phyloP scores from a whole-genome alignment of 495 filamentous ascomycete genomes.

The Evansstolkia leycettana region DNA sequence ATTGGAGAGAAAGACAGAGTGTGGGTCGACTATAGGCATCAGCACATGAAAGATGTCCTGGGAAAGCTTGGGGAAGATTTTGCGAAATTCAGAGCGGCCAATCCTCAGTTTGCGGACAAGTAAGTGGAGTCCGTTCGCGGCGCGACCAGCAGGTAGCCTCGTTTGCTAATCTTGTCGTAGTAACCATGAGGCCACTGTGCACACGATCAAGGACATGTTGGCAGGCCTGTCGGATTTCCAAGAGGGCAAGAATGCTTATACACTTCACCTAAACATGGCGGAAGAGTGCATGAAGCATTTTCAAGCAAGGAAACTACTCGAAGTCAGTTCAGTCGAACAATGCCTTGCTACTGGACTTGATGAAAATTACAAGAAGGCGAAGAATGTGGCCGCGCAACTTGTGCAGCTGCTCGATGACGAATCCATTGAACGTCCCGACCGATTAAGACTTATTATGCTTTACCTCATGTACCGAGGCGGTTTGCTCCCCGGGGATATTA shows the following conservation, averaged over 20 bases:
- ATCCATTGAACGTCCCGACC: conserved; percentile 51
- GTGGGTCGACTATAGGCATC: conserved; percentile 86
- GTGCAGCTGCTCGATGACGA: conserved; percentile 80
- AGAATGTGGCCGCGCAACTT: conserved; percentile 73
- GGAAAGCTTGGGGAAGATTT: conserved; percentile 89
- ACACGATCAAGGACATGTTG: conserved; percentile 94
- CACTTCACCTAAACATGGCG: conserved; percentile 93
- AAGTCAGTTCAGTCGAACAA: conserved; percentile 78
- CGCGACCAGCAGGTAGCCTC: too few species aligned
- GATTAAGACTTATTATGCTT: conserved; percentile 70
- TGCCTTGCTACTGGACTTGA: conserved; percentile 84
- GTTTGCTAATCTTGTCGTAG: conserved; percentile 12
- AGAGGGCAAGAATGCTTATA: conserved; percentile 88
- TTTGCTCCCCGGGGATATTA: conserved; percentile 73
- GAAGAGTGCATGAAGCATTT: conserved; percentile 94
- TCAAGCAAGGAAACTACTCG: conserved; percentile 67
- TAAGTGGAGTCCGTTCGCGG: conserved; percentile 14
- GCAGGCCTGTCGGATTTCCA: conserved; percentile 90
- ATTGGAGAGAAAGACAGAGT: conserved; percentile 81
- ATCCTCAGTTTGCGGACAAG: conserved; percentile 83
- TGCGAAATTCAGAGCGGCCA: conserved; percentile 75
- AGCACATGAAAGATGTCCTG: conserved; percentile 97
- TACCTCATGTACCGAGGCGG: conserved; percentile 84
- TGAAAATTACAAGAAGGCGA: conserved; percentile 84
- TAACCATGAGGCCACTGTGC: conserved; percentile 57